Base-by-base conservation (phyloP, 2,329 filamentous ascomycete genomes). In the Westerdykella ornata region DNA sequence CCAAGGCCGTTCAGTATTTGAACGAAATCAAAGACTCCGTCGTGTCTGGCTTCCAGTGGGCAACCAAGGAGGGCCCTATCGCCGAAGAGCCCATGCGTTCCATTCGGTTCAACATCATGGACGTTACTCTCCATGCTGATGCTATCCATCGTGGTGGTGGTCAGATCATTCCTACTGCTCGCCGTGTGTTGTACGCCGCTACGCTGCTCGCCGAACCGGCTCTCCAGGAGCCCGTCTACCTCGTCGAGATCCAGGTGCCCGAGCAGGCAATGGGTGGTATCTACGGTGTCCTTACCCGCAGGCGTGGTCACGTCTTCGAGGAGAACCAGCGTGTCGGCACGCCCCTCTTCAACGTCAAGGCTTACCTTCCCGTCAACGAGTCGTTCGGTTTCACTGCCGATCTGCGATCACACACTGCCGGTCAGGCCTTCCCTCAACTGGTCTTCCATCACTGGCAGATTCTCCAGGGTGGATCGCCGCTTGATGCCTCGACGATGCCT, bases 11-110 rank as follows among this genome's bases (percentile, higher is more conserved):
- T 57, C 92, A 98, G 80, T 98, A 97, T 84, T 81, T 98, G 68
- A 92, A 88, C 78, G 92, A 98, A 86, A 98, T 98, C 83, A 98
- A 98, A 86, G 92, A 98, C 70, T 97, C 90, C 48, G 84, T 97
- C 61, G 89, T 97, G 68, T 97, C 92, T 60, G 92, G 92, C 83
- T 98, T 98, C 88, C 92, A 98, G 76, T 98, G 92, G 92, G 92
- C 92, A 58, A 88, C 87, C 62, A 85, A 90, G 69, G 92, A 98
- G 81, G 92, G 92, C 78, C 92, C 92, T 65, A 75, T 98, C 68
- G 89, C 85, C 61, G 92, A 98, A 76, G 92, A 98, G 82, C 92
- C 92, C 63, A 90, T 98, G 88, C 87, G 92, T 70, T 84, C 84
- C 58, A 73, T 94, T 72, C 88, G 92, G 77, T 98, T 94, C 82